These are phyloP conservation scores for Castanospermum australe DNA, from an alignment of 306 rosid genomes.

Conservation along the genomic window DNA sequence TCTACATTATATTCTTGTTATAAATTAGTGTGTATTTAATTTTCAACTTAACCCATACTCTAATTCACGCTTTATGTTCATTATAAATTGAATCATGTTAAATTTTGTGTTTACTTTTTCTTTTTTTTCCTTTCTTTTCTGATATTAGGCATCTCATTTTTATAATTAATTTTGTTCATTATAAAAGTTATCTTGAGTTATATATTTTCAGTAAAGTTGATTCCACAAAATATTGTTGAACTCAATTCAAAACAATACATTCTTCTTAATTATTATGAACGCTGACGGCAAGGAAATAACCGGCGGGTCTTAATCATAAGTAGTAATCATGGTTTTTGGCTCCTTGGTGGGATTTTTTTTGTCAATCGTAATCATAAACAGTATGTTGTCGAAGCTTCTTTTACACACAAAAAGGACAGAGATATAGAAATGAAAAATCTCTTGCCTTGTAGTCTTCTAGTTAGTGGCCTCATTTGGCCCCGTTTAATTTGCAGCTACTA, in stretches of 20 bases:
- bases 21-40: too few relatives aligned
- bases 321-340: neutral
- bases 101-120: too few relatives aligned
- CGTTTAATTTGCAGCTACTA: slow-evolving; percentile 11
- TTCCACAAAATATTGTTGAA: too few relatives aligned
- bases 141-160: too few relatives aligned
- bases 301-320: slow-evolving; percentile 8
- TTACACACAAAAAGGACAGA: neutral
- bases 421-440: neutral
- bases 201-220: too few relatives aligned
- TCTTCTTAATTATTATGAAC: neutral
- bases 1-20: neutral
- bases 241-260: too few relatives aligned
- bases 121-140: too few relatives aligned
- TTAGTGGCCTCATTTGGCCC: slow-evolving; percentile 9
- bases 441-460: neutral
- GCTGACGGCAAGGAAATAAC: slow-evolving; percentile 7
- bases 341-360: neutral
- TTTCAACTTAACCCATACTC: too few relatives aligned
- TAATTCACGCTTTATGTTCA: too few relatives aligned
- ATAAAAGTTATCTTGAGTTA: neutral
- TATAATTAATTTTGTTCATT: neutral
- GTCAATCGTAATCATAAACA: neutral
- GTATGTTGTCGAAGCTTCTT: neutral
- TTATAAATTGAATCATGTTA: too few relatives aligned